These are phyloP conservation scores for Lactarius tabidus DNA, from an alignment of 768 basidiomycete genomes.

Conservation along the genomic window DNA sequence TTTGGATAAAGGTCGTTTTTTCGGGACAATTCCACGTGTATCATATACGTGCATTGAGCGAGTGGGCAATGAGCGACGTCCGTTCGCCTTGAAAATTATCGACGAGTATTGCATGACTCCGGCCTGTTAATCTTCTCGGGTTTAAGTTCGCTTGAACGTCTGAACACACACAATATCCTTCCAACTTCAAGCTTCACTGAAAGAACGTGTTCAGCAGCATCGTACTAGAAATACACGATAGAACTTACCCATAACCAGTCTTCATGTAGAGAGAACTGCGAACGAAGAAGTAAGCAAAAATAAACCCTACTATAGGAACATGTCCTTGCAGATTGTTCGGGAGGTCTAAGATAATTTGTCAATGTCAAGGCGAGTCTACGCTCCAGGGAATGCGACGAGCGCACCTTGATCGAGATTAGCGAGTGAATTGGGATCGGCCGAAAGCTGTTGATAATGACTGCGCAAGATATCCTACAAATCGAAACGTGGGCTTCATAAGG, in stretches of 20 bases:
- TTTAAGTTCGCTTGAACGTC: too few species aligned
- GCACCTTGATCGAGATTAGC: conserved; percentile 92
- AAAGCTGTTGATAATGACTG: conserved; percentile 88
- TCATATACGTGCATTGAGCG: too few species aligned
- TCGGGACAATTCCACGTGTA: too few species aligned
- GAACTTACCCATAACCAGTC: conserved; percentile 92
- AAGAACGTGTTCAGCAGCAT: not conserved
- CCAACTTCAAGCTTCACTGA: conserved; percentile 89
- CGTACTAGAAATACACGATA: conserved; percentile 10
- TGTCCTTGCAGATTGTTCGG: conserved; percentile 92
- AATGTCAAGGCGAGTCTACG: not conserved
- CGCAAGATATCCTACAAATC: conserved; percentile 73
- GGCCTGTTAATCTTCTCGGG: too few species aligned
- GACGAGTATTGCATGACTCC: too few species aligned
- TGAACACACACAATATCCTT: not conserved
- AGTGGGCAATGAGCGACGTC: too few species aligned
- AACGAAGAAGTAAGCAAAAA: conserved; percentile 5
- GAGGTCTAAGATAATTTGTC: conserved; percentile 56
- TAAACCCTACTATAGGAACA: conserved; percentile 78
- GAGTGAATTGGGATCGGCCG: conserved; percentile 90
- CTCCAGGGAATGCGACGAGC: not conserved
- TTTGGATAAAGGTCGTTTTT: too few species aligned
- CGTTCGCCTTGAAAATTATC: too few species aligned
- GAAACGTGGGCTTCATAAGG: not conserved
- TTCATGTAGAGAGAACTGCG: conserved; percentile 81